These are phyloP conservation scores for Linnemannia elongata DNA, from an alignment of 192 early-diverging fungal genomes.

Conservation along the genomic window DNA sequence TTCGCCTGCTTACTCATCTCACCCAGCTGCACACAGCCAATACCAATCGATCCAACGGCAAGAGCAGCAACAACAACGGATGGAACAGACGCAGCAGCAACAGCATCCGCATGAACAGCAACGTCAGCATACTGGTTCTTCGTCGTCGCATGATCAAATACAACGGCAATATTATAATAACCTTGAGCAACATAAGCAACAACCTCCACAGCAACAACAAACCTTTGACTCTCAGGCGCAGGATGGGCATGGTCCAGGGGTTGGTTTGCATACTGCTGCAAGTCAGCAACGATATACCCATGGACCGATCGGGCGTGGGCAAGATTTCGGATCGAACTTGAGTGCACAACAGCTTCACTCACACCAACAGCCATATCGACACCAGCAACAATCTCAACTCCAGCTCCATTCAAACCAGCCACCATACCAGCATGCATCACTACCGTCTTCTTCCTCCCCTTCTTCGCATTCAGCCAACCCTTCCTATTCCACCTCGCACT, in stretches of 20 bases:
- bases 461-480: background rate
- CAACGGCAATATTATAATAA: background rate
- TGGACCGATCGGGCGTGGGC: background rate
- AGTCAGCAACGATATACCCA: background rate
- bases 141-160: background rate
- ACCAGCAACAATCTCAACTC: background rate
- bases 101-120: background rate
- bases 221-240: background rate
- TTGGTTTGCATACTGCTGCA: background rate
- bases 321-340: background rate
- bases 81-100: background rate
- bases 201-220: background rate
- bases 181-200: slow-evolving; percentile 8
- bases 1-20: background rate
- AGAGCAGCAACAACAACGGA: background rate
- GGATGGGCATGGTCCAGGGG: background rate
- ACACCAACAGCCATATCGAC: background rate
- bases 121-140: background rate
- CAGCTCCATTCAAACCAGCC: background rate
- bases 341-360: background rate
- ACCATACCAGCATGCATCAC: background rate
- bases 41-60: background rate
- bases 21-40: background rate
- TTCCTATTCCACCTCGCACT: background rate
- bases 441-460: background rate